Base-by-base conservation (phyloP, 2,329 filamentous ascomycete genomes). In the Sarocladium kiliense region DNA sequence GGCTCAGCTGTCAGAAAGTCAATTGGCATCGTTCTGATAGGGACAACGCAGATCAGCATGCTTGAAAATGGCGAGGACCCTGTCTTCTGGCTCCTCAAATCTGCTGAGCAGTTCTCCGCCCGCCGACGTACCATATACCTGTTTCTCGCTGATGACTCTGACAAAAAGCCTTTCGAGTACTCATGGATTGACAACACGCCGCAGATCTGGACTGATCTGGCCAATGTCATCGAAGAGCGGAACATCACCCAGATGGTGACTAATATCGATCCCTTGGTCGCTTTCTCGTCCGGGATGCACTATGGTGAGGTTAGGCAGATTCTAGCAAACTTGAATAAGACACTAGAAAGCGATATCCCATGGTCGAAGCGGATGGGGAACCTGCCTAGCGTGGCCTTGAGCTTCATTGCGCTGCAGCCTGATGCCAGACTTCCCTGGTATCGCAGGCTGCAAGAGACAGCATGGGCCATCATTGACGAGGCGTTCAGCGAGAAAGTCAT, bases 41-140 rank as follows among this genome's bases (percentile, higher is more conserved):
- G 7, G 30, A 6, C 18, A 26, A 3, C 23, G 25, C 25, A 47
- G 44, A 47, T 47, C 44, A 76, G 73, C 66, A 75, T 79, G 64
- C 73, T 72, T 51, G 76, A 79, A 59, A 77, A 79, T 60, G 75
- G 74, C 57, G 77, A 79, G 60, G 77, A 79, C 55, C 78, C 76
- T 0, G 71, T 74, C 23, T 79, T 78, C 64, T 79, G 76, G 75
- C 74, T 76, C 3, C 68, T 79, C 32, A 78, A 78, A 58, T 64
- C 67, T 19, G 71, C 71, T 4, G 66, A 63, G 6, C 70, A 76
- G 60, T 79, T 79, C 63, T 76, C 75, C 2, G 76, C 77, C 3
- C 71, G 75, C 5, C 72, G 76, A n/a, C 69, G 76, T 34, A 78
- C 77, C 2, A 77, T 77, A 0, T 68, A 76, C 11, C 72, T 82